Percentiles rank a stretch among this genome's conserved stretches.
These are phyloP conservation scores for Hypoxylon intermedium DNA, from an alignment of 495 filamentous ascomycete species.

Conservation along the genomic window DNA sequence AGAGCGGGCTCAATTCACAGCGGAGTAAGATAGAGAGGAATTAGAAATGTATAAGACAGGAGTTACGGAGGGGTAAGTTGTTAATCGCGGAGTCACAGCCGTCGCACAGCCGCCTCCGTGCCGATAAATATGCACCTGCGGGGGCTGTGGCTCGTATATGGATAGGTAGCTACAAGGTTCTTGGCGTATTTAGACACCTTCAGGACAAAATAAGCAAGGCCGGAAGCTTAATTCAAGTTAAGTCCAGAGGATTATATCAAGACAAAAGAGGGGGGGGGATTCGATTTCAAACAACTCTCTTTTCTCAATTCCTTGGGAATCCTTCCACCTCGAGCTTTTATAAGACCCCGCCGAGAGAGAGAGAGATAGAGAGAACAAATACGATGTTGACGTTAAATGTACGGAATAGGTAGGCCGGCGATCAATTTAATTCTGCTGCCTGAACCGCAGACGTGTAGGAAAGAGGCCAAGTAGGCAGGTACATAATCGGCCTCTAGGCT, in stretches of 20 bases:
- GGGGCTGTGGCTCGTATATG: neutral
- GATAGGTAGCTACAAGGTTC: neutral
- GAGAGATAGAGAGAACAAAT: no score
- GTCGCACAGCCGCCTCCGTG: constrained; percentile 25
- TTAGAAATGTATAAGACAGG: neutral
- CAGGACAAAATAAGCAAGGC: neutral
- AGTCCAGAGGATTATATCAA: neutral
- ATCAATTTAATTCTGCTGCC: constrained; percentile 41
- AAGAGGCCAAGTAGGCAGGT: constrained; percentile 1
- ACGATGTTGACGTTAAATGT: constrained; percentile 6
- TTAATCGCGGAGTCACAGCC: constrained; percentile 20
- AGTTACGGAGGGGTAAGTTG: neutral
- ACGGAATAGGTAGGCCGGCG: neutral
- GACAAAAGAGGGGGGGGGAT: neutral
- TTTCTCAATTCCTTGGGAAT: neutral
- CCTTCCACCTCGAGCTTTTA: neutral
- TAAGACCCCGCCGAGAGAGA: no score
- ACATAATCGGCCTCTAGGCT: neutral
- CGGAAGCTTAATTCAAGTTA: neutral
- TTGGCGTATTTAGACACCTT: no score
- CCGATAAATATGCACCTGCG: constrained; percentile 23
- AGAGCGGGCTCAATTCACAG: neutral
- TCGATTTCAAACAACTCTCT: neutral
- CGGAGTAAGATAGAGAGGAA: neutral
- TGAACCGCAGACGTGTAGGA: constrained; percentile 23